Conservation (phyloP, 2,329 filamentous ascomycete species). For the Kalmusia sp. region DNA sequence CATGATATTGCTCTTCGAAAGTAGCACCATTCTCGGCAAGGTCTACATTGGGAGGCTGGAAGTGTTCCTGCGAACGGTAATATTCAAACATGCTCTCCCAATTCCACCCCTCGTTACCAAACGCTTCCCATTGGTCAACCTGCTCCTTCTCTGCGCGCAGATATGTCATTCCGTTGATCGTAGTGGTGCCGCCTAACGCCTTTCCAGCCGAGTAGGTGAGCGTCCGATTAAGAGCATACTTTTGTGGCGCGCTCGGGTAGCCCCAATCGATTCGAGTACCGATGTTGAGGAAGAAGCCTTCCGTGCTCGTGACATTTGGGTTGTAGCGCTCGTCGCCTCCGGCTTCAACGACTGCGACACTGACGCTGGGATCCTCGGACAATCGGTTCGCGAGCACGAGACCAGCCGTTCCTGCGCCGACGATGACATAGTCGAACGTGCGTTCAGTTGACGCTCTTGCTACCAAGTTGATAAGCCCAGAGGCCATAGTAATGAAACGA, state of each 20-base stretch:
- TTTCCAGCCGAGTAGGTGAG: constrained; percentile 50
- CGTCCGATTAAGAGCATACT: constrained; percentile 36
- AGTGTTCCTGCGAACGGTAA: constrained; percentile 35
- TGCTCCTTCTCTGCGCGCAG: constrained; percentile 41
- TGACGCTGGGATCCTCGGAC: constrained; percentile 12
- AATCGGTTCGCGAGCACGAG: neutral
- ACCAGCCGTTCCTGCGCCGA: neutral
- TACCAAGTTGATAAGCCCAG: too few species aligned
- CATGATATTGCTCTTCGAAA: constrained; percentile 30
- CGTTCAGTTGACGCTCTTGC: too few species aligned
- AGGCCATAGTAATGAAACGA: too few species aligned
- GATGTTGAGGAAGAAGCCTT: constrained; percentile 30
- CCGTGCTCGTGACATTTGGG: constrained; percentile 35
- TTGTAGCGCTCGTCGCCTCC: constrained; percentile 39
- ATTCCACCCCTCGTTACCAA: constrained; percentile 44
- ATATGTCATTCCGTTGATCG: constrained; percentile 53
- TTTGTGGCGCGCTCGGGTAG: constrained; percentile 49
- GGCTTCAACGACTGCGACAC: constrained; percentile 43
- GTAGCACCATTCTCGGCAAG: constrained; percentile 30
- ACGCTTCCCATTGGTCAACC: constrained; percentile 41
- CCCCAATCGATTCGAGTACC: constrained; percentile 49
- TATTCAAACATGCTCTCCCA: constrained; percentile 39
- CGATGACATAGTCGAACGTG: constrained; percentile 1
- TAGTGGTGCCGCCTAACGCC: constrained; percentile 51
- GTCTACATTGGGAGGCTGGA: constrained; percentile 26